A percentile compares a stretch with the other conserved stretches of the same genome.
These are phyloP conservation scores for Ajuga chamaepitys DNA, from an alignment of 257 asterid species.

Conservation along the genomic window DNA sequence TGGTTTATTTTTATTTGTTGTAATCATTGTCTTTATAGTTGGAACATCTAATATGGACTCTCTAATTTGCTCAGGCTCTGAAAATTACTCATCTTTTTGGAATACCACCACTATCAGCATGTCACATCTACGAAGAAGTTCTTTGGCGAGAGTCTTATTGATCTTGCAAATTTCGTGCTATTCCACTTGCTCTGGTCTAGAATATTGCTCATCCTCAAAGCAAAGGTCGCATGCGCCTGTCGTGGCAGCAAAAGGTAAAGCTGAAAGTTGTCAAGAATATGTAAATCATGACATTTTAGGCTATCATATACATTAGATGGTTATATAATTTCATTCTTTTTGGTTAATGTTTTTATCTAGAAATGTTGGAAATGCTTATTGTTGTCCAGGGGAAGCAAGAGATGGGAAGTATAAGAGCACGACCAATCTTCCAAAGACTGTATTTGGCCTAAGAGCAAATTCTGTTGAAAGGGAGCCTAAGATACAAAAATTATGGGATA, in stretches of 20 bases:
- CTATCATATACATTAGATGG: conserved; percentile 1
- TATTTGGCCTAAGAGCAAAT: conserved; percentile 84
- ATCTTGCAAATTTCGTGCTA: conserved; percentile 34
- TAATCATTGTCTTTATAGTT: no score
- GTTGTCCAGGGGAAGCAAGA: conserved; percentile 54
- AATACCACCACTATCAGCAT: conserved; percentile 41
- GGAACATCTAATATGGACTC: conserved; percentile 21
- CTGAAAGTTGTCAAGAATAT: conserved; percentile 46
- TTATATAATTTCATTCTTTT: conserved; percentile 4
- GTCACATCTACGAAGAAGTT: conserved; percentile 43
- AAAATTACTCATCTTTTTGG: conserved; percentile 52
- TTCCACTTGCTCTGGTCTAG: conserved; percentile 39
- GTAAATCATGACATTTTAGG: neutral
- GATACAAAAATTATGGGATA: conserved; percentile 85
- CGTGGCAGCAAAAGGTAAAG: conserved; percentile 59
- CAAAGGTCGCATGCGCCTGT: conserved; percentile 59
- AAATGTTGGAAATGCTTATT: conserved; percentile 7
- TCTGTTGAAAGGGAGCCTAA: conserved; percentile 85
- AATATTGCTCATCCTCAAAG: conserved; percentile 38
- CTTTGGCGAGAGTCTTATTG: conserved; percentile 39
- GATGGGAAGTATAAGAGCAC: conserved; percentile 90
- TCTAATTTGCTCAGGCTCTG: conserved; percentile 55
- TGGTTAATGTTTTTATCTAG: conserved; percentile 4
- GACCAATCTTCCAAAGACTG: conserved; percentile 73
- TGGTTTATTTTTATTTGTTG: no score